Conservation (phyloP, 352 stramenopile species). For the Peronospora tabacina region DNA sequence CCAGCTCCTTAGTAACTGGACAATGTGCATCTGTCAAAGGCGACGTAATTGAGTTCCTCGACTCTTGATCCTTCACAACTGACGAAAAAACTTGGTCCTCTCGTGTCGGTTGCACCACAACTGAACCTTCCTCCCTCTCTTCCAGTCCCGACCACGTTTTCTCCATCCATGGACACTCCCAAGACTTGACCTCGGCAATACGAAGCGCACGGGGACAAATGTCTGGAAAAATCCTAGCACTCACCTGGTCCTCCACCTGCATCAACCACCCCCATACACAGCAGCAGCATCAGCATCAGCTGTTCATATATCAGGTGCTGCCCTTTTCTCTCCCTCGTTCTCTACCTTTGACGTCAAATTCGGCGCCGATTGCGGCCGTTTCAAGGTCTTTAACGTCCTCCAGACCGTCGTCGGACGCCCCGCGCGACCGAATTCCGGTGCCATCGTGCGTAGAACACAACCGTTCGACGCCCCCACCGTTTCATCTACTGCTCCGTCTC, state of each 20-base stretch:
- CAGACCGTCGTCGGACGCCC: constrained; percentile 18
- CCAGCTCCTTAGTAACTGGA: constrained; percentile 23
- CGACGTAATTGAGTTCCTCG: background rate
- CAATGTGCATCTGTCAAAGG: background rate
- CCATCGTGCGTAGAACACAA: constrained; percentile 9
- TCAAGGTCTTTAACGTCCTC: constrained; percentile 14
- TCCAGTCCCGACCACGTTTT: constrained; percentile 22
- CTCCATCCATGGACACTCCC: constrained; percentile 71
- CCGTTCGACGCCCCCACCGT: constrained; percentile 9
- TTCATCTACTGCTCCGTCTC: background rate
- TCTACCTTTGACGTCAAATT: constrained; percentile 26
- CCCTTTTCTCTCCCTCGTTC: background rate
- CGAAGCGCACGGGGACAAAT: constrained; percentile 69
- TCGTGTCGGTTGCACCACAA: constrained; percentile 1
- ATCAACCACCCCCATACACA: too few relatives aligned
- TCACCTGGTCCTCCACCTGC: constrained; percentile 41
- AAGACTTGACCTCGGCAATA: constrained; percentile 78
- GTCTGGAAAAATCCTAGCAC: constrained; percentile 72
- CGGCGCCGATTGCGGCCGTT: constrained; percentile 16
- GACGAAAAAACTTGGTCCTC: constrained; percentile 7
- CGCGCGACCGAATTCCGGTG: constrained; percentile 8
- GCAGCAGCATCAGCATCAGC: constrained; percentile 2
- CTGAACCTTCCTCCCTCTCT: constrained; percentile 1
- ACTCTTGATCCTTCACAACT: constrained; percentile 1
- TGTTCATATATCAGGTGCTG: too few relatives aligned